Evolutionary conservation across 176 grass and related monocot genomes (phyloP).

Genomic region (Carex myosuroides): DNA sequence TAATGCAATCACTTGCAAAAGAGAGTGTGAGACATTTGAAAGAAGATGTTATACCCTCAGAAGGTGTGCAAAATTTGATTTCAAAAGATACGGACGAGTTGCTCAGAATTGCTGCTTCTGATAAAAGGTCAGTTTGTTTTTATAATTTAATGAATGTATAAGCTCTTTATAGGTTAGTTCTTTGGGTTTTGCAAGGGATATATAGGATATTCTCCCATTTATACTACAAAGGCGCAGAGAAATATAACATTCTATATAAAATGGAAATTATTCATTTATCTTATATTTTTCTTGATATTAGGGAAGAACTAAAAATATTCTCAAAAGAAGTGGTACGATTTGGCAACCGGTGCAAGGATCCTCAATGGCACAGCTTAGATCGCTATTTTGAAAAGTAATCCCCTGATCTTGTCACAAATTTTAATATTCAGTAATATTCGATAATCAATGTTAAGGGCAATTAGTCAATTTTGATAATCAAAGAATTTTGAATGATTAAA

Average conservation of each 20-base stretch:
- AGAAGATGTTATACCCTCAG: conserved; percentile 69
- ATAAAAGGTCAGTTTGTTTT: conserved; percentile 60
- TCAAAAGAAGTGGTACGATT: conserved; percentile 87
- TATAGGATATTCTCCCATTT: neutral
- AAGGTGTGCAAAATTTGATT: conserved; percentile 77
- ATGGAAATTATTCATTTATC: neutral
- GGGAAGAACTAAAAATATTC: conserved; percentile 84
- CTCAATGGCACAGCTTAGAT: conserved; percentile 95
- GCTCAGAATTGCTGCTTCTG: conserved; percentile 59
- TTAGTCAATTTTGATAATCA: conserved; percentile 18
- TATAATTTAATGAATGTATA: neutral
- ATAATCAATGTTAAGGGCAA: neutral
- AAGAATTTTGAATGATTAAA: conserved; percentile 20
- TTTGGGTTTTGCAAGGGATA: neutral
- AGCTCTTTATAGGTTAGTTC: no score
- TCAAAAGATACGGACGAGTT: conserved; percentile 84
- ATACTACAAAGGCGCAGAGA: neutral
- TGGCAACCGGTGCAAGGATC: conserved; percentile 99
- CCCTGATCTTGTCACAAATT: neutral
- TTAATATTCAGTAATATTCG: neutral
- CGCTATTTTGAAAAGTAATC: conserved; percentile 94
- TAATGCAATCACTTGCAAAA: conserved; percentile 86
- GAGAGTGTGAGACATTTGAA: conserved; percentile 76
- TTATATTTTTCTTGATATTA: conserved; percentile 39
- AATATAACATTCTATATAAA: neutral